These are phyloP conservation scores for Phylloporus sp. DNA, from an alignment of 768 basidiomycete genomes.

Conservation along the genomic window DNA sequence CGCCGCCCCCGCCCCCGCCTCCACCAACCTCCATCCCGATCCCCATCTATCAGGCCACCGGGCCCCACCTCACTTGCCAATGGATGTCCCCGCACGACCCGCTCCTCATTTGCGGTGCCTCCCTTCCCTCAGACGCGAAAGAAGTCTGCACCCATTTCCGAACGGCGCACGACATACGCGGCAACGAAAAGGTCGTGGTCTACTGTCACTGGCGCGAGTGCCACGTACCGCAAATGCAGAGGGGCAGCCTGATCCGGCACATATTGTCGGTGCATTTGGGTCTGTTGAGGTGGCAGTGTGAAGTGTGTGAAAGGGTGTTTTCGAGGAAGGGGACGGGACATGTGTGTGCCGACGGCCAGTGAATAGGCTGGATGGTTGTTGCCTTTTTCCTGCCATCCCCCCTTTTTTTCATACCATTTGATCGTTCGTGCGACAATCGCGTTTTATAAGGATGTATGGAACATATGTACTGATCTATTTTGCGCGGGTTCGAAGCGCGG, in stretches of 20 bases:
- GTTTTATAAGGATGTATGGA: no score
- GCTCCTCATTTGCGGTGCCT: neutral
- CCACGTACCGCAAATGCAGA: conserved; percentile 9
- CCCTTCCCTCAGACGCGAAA: conserved; percentile 3
- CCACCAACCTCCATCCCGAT: neutral
- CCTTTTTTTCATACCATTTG: no score
- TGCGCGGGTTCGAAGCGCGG: no score
- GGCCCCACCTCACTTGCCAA: conserved; percentile 1
- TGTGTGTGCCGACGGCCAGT: neutral
- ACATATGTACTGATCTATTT: no score
- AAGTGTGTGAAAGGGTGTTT: conserved; percentile 9
- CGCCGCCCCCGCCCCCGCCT: neutral
- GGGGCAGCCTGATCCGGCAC: conserved; percentile 19
- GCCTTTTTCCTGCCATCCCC: no score
- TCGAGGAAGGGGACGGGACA: conserved; percentile 16
- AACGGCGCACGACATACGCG: conserved; percentile 8
- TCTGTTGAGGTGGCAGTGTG: conserved; percentile 13
- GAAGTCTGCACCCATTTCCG: conserved; percentile 11
- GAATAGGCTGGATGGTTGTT: neutral
- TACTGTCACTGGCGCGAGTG: conserved; percentile 15
- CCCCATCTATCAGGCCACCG: no score
- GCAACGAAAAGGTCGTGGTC: conserved; percentile 14
- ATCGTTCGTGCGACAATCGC: neutral
- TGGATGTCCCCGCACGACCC: conserved; percentile 3
- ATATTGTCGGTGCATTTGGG: conserved; percentile 16